Conservation (phyloP, 176 grass and related monocot genomes). For the Phragmites australis region DNA sequence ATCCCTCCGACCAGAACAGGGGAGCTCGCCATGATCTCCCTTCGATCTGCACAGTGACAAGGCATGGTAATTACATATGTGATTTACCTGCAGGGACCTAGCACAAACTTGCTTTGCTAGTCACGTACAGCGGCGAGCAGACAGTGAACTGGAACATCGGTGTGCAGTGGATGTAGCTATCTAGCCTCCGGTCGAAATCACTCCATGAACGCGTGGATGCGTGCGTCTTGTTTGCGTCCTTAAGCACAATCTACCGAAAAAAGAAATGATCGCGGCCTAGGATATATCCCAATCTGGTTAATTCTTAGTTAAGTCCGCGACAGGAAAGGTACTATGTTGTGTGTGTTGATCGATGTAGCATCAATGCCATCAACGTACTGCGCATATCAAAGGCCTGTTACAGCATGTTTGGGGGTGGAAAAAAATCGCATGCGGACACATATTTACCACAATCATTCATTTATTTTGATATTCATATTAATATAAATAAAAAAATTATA, state of each 20-base stretch:
- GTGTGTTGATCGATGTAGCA: not conserved
- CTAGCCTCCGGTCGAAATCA: not conserved
- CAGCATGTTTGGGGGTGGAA: no score
- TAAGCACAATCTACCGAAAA: not conserved
- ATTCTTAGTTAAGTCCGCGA: no score
- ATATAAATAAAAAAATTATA: no score
- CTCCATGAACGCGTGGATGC: not conserved
- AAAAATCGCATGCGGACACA: no score
- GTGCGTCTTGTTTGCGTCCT: not conserved
- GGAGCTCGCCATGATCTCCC: slow-evolving; percentile 47
- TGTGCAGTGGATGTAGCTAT: not conserved
- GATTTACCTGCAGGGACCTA: not conserved
- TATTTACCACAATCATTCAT: no score
- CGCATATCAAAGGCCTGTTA: no score
- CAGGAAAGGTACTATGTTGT: no score
- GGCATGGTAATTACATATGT: not conserved
- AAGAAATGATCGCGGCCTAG: not conserved
- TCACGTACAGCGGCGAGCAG: no score
- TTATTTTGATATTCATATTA: no score
- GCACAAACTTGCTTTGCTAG: no score
- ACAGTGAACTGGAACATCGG: not conserved
- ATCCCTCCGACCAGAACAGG: slow-evolving; percentile 72
- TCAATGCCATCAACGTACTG: not conserved
- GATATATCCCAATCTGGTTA: not conserved
- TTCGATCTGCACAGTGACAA: slow-evolving; percentile 30